A percentile compares a stretch with the other conserved stretches of the same genome.
Conservation (phyloP, 139 green algal genomes). For the Haematococcus lacustris region DNA sequence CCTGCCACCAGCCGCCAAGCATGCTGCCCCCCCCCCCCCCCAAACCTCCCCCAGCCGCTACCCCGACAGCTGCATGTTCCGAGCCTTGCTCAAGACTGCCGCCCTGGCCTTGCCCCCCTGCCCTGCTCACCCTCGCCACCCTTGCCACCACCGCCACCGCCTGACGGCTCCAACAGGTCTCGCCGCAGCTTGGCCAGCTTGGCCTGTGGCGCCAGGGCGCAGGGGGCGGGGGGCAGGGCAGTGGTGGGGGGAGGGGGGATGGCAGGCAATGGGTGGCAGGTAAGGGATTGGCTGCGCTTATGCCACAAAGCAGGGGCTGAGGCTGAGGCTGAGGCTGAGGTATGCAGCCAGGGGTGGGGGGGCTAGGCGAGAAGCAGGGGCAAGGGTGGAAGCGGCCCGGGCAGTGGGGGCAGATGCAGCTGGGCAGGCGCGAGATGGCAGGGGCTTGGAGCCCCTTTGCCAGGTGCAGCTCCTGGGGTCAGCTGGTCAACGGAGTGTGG, state of each 20-base stretch:
- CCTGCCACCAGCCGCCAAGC: too few relatives aligned
- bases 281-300: too few relatives aligned
- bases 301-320: too few relatives aligned
- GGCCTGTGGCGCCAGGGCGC: slow-evolving; percentile 51
- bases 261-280: neutral
- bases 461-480: neutral
- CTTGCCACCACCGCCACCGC: slow-evolving; percentile 61
- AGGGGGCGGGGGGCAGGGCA: neutral
- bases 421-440: too few relatives aligned
- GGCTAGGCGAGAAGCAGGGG: neutral
- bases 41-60: too few relatives aligned
- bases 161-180: slow-evolving; percentile 83
- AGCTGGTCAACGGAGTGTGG: neutral
- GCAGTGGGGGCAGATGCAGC: too few relatives aligned
- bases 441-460: neutral
- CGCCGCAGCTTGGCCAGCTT: slow-evolving; percentile 96
- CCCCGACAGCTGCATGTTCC: too few relatives aligned
- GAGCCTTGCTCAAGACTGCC: too few relatives aligned
- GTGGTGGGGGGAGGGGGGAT: neutral
- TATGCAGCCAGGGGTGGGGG: neutral
- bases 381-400: too few relatives aligned
- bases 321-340: neutral
- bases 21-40: too few relatives aligned
- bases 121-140: too few relatives aligned
- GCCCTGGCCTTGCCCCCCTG: too few relatives aligned